Percentiles rank a stretch among this genome's conserved stretches.
Evolutionary conservation across 1,284 basidiomycete genomes (phyloP).

Genomic region (Schizophyllum commune): DNA sequence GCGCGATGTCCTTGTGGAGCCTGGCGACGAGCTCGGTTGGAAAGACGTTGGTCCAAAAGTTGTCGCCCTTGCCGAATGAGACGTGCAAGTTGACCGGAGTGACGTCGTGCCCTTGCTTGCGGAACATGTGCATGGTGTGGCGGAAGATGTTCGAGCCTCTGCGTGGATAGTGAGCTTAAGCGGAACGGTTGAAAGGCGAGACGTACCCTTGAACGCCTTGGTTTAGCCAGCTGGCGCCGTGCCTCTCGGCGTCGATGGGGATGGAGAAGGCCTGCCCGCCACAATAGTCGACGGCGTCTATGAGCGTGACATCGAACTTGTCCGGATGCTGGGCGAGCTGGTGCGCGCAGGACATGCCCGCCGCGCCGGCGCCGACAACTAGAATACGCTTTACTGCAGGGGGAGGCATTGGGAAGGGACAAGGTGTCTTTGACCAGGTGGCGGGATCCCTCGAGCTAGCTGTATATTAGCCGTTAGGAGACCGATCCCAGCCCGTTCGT

Average conservation of each 20-base stretch:
- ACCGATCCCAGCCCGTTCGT: too few relatives aligned
- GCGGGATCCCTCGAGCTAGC: not conserved
- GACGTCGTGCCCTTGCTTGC: slow-evolving; percentile 44
- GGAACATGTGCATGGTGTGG: slow-evolving; percentile 52
- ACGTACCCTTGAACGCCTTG: slow-evolving; percentile 50
- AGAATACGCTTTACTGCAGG: slow-evolving; percentile 13
- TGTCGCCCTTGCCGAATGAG: slow-evolving; percentile 51
- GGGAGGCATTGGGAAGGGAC: too few relatives aligned
- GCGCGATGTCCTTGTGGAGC: slow-evolving; percentile 6
- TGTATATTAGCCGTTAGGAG: too few relatives aligned
- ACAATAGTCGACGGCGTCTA: slow-evolving; percentile 41
- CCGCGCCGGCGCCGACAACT: slow-evolving; percentile 21
- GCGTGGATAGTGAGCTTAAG: not conserved
- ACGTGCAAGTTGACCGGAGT: slow-evolving; percentile 55
- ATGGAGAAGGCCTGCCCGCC: slow-evolving; percentile 59
- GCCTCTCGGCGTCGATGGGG: slow-evolving; percentile 38
- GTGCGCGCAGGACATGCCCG: slow-evolving; percentile 42
- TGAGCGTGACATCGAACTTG: slow-evolving; percentile 46
- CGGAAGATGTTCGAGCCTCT: slow-evolving; percentile 30
- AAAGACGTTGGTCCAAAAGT: slow-evolving; percentile 64
- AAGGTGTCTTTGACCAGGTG: too few relatives aligned
- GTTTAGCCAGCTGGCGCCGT: slow-evolving; percentile 50
- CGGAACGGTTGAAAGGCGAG: slow-evolving; percentile 17
- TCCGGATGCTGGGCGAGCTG: slow-evolving; percentile 46
- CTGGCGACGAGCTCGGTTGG: slow-evolving; percentile 46